These are phyloP conservation scores for Aspergillus luchuensis DNA, from an alignment of 2,329 filamentous ascomycete genomes.

Conservation along the genomic window DNA sequence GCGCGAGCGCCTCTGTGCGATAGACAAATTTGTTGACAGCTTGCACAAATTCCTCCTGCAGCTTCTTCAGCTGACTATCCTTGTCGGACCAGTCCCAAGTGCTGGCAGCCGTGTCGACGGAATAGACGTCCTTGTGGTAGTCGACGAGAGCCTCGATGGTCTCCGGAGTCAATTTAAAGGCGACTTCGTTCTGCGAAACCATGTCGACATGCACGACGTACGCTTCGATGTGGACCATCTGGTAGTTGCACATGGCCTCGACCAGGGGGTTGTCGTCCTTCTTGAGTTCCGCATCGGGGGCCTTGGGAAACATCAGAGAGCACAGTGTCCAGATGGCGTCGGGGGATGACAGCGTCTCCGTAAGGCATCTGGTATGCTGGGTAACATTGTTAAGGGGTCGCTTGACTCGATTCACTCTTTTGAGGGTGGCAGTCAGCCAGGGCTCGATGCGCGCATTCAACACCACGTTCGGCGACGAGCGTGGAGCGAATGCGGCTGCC, in stretches of 20 bases:
- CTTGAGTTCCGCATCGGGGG: conserved; percentile 79
- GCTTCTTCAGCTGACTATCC: conserved; percentile 92
- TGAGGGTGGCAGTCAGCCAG: conserved; percentile 95
- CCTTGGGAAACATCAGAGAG: conserved; percentile 89
- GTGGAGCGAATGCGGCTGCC: conserved; percentile 91
- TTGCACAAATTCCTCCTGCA: conserved; percentile 95
- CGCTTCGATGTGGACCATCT: conserved; percentile 89
- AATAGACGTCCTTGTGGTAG: conserved; percentile 95
- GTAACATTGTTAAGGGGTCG: conserved; percentile 94
- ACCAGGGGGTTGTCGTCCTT: conserved; percentile 79
- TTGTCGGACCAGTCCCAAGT: conserved; percentile 97
- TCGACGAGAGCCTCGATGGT: conserved; percentile 91
- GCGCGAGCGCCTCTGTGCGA: conserved; percentile 79
- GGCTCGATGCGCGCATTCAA: conserved; percentile 88
- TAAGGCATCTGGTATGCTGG: conserved; percentile 93
- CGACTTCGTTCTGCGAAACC: conserved; percentile 95
- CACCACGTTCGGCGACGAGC: conserved; percentile 92
- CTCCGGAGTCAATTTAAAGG: conserved; percentile 94
- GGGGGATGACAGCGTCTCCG: conserved; percentile 84
- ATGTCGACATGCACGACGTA: conserved; percentile 99
- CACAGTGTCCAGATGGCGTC: conserved; percentile 94
- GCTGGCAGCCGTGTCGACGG: conserved; percentile 81
- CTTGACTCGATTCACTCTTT: conserved; percentile 96
- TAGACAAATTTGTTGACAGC: conserved; percentile 97
- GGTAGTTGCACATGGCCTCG: conserved; percentile 88